phyloP scores from a whole-genome alignment of 208 protist species.

The Trypanosoma brucei region DNA sequence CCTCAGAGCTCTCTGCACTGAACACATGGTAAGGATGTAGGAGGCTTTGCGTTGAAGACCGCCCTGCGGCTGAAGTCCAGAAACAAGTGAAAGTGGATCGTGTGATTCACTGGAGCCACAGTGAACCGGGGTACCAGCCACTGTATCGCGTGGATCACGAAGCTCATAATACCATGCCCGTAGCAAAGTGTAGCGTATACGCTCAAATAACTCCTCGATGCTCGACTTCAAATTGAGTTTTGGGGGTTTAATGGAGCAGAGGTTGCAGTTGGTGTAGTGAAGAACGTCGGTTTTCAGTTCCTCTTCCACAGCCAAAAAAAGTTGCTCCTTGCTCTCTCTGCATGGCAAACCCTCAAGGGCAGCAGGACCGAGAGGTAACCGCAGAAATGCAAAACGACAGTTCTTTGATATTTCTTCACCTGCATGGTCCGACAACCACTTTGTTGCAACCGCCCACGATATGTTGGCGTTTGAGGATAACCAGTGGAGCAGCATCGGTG shows the following conservation, averaged over 20 bases:
- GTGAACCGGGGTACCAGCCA: not conserved
- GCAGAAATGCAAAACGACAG: constrained; percentile 17
- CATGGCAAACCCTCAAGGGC: constrained; percentile 2
- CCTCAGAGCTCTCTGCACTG: constrained; percentile 6
- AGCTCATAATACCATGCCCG: constrained; percentile 10
- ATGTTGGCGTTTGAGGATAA: constrained; percentile 19
- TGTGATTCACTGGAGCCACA: not conserved
- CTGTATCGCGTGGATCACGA: not conserved
- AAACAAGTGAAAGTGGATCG: not conserved
- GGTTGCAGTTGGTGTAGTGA: not conserved
- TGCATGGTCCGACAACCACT: constrained; percentile 11
- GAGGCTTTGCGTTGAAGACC: not conserved
- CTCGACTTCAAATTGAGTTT: not conserved
- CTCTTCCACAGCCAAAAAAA: constrained; percentile 11
- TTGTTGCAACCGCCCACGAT: constrained; percentile 24
- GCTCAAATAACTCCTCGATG: constrained; percentile 4
- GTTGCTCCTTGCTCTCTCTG: not conserved
- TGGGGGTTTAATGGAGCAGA: no score
- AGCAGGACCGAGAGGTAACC: constrained; percentile 11
- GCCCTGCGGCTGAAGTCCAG: not conserved
- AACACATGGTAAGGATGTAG: not conserved
- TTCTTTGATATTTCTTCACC: constrained; percentile 7
- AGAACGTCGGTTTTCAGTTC: constrained; percentile 3
- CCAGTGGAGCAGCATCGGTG: constrained; percentile 51
- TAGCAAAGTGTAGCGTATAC: constrained; percentile 16